Base-by-base conservation (phyloP, 2,329 filamentous ascomycete species). In the Colletotrichum trifolii region DNA sequence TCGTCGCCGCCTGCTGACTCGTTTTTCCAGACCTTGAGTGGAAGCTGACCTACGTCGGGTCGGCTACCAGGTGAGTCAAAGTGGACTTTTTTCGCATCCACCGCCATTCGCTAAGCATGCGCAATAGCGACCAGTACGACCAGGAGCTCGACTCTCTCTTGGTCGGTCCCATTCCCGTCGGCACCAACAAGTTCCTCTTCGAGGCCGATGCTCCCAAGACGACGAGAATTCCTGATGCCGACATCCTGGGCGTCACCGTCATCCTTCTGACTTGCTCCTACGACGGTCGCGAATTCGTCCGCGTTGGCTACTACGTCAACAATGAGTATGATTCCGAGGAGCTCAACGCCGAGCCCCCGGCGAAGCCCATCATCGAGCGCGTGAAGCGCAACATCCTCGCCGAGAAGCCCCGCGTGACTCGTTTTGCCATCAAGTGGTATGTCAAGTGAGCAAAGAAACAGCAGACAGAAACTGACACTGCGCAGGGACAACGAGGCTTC, bases 31-130 rank as follows among this genome's bases (percentile, higher is more conserved):
- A 99, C 81, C 89, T 99, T 67, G 96, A 99, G 82, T 99, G 96
- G 96, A 99, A 99, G 82, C 85, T 99, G 73, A 99, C 94, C 78
- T 99, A 99, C 73, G 96, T 99, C 76, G 96, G 96, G 74, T 99
- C 96, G 72, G 96, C 96, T 69, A 98, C 95, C 62, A 97, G 93
- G 92, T 97, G 85, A 83, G 91, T 85, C 13, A 58, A 59, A 69
- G 60, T 72, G 72, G 75, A 72, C 67, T 54, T 52, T 59, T 48
- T 17, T 13, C 40, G 53, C 43, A 39, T 55, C 53, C 61, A 57
- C 61, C 56, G 63, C 56, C 57, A 49, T 66, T 63, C 53, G 45
- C 64, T 68, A 35, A 66, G 36, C 17, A 25, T 13, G n/a, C 12
- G n/a, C 10, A 52, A 25, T 71, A 97, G 93, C 68, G 94, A 96